Conservation (phyloP, 345 rosid species). For the Theobroma cacao region DNA sequence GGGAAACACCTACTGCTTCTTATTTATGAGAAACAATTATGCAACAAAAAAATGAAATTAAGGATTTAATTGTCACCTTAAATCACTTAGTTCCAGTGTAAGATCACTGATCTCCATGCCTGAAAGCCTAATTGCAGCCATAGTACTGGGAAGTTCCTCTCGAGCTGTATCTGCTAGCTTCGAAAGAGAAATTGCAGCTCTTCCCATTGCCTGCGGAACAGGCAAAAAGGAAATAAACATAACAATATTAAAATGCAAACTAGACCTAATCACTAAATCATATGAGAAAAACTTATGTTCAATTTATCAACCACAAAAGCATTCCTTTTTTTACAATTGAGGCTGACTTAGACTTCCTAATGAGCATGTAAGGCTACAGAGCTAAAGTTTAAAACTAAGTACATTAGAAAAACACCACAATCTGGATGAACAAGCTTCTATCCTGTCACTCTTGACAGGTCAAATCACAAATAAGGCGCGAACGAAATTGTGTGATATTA, state of each 20-base stretch:
- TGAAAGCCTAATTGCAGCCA: constrained; percentile 91
- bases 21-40: not conserved
- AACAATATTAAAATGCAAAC: not conserved
- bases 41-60: not conserved
- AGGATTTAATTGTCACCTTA: constrained; percentile 48
- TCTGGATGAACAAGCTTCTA: not conserved
- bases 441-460: not conserved
- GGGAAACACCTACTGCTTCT: not conserved
- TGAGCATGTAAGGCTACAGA: not conserved
- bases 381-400: not conserved
- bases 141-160: constrained; percentile 88
- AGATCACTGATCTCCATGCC: constrained; percentile 99
- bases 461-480: not conserved
- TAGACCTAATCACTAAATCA: not conserved
- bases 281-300: not conserved
- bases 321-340: not conserved
- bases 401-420: not conserved
- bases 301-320: not conserved
- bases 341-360: not conserved
- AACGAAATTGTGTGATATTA: not conserved
- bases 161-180: constrained; percentile 93
- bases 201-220: constrained; percentile 65
- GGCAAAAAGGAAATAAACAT: not conserved
- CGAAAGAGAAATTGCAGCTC: constrained; percentile 84
- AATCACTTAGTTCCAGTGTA: constrained; percentile 82